These are phyloP conservation scores for Begonia fuchsioides DNA, from an alignment of 306 rosid species.

Conservation along the genomic window DNA sequence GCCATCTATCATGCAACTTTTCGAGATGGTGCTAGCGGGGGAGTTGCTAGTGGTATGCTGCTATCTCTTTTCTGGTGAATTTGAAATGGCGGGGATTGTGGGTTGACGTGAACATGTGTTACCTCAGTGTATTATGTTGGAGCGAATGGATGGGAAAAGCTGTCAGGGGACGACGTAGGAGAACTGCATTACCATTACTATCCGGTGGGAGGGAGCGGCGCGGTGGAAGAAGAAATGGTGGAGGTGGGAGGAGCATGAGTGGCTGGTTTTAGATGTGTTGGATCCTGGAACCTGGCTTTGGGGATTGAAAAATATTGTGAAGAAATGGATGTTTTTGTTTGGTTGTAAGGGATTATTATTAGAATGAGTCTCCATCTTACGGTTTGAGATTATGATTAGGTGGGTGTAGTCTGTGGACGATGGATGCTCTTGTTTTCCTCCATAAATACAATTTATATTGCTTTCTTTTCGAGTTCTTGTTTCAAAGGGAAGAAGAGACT, in stretches of 20 bases:
- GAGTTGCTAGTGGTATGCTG: conserved; percentile 74
- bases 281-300: too few species aligned
- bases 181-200: conserved; percentile 70
- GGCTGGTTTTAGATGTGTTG: too few species aligned
- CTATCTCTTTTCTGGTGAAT: neutral
- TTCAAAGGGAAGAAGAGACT: conserved; percentile 36
- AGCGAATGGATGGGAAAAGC: conserved; percentile 76
- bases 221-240: conserved; percentile 93
- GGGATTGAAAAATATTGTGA: too few species aligned
- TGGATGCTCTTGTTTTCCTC: too few species aligned
- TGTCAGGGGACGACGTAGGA: conserved; percentile 83
- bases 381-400: too few species aligned
- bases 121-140: conserved; percentile 64
- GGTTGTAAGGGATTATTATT: too few species aligned
- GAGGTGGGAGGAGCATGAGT: conserved; percentile 69
- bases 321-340: too few species aligned
- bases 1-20: conserved; percentile 93
- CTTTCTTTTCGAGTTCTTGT: conserved; percentile 13
- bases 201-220: too few species aligned
- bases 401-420: too few species aligned
- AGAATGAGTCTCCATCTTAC: too few species aligned
- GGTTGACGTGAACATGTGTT: conserved; percentile 4
- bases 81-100: neutral
- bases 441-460: too few species aligned
- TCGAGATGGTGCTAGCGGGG: conserved; percentile 97